Base-by-base conservation (phyloP, 257 asterid species). In the Primulina huaijiensis region DNA sequence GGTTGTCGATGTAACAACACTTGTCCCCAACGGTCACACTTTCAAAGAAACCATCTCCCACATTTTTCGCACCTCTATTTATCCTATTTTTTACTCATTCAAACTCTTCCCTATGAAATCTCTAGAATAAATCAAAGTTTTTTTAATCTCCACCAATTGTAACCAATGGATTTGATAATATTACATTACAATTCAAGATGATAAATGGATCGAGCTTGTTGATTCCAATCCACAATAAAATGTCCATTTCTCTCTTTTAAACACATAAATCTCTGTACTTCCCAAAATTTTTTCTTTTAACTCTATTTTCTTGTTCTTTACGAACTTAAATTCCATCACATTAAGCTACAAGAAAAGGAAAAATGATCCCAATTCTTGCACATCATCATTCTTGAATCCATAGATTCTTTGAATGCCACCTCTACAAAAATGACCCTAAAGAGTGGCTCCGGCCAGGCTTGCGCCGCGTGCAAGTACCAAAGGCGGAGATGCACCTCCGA, bases 371-470 rank as follows among this genome's bases (percentile, higher is more conserved):
- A 52, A 53, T 62, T 4, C 31, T 29, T 20, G 35, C 20, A 16
- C 31, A 10, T 59, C 20, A 4, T 57, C 27, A 50, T 64, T 66
- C 43, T 12, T 20, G 16, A 40, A 72, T 65, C n/a, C 35, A 38
- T 20, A 33, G 25, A 19, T 70, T 73, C 65, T 40, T 55, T 5
- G 40, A 14, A 43, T 63, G 70, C 71, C 76, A 69, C 37, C 62
- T 61, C 27, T 7, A 46, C 31, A 61, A 33, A 43, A 17, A 90
- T 92, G 98, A 92, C 94, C 74, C 78, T 89, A 2, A 92, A 92
- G 87, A 93, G 94, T 72, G 96, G 98, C 78, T 87, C 89, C 73
- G 89, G 93, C 82, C 93, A 88, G 69, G 98, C 98, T 43, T 92
- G 95, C 73, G 98, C 98, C 2, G 93, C 95, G 21, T 92, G 98